These are phyloP conservation scores for Magnaporthiopsis poae DNA, from an alignment of 2,329 filamentous ascomycete species.

Conservation along the genomic window DNA sequence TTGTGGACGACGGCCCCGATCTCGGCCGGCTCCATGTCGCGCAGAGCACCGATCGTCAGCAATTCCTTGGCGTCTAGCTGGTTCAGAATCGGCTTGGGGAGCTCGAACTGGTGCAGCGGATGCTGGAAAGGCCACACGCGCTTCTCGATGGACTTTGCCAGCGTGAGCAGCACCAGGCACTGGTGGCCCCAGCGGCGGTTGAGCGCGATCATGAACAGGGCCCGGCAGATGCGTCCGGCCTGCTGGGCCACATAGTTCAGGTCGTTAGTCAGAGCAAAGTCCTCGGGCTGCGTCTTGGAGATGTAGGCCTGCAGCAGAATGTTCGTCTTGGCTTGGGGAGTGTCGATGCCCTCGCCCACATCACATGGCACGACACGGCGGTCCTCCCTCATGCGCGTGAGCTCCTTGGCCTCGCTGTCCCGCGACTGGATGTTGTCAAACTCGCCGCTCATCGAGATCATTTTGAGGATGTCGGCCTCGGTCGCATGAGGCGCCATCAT, in stretches of 20 bases:
- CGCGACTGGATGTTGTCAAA: slow-evolving; percentile 94
- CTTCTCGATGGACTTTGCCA: slow-evolving; percentile 96
- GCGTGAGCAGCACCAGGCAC: slow-evolving; percentile 77
- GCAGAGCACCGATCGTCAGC: slow-evolving; percentile 68
- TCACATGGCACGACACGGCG: slow-evolving; percentile 65
- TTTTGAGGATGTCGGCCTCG: slow-evolving; percentile 85
- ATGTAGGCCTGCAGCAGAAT: slow-evolving; percentile 92
- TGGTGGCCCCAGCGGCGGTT: slow-evolving; percentile 94
- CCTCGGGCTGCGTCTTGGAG: slow-evolving; percentile 74
- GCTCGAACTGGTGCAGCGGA: slow-evolving; percentile 86
- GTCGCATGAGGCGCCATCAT: slow-evolving; percentile 81
- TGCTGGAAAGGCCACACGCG: slow-evolving; percentile 92
- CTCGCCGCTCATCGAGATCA: slow-evolving; percentile 96
- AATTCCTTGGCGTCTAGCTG: slow-evolving; percentile 74
- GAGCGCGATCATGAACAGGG: slow-evolving; percentile 92
- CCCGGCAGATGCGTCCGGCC: slow-evolving; percentile 83
- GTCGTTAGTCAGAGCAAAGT: slow-evolving; percentile 88
- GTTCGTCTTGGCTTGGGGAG: slow-evolving; percentile 84
- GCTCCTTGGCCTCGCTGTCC: slow-evolving; percentile 80
- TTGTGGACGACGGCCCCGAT: slow-evolving; percentile 90
- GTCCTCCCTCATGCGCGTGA: slow-evolving; percentile 63
- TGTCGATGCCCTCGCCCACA: slow-evolving; percentile 61
- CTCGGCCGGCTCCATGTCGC: slow-evolving; percentile 87
- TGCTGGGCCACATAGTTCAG: slow-evolving; percentile 93
- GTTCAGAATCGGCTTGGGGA: slow-evolving; percentile 71